A percentile compares a stretch with the other conserved stretches of the same genome.
These are phyloP conservation scores for Bjerkandera adusta DNA, from an alignment of 1,284 basidiomycete species.

Conservation along the genomic window DNA sequence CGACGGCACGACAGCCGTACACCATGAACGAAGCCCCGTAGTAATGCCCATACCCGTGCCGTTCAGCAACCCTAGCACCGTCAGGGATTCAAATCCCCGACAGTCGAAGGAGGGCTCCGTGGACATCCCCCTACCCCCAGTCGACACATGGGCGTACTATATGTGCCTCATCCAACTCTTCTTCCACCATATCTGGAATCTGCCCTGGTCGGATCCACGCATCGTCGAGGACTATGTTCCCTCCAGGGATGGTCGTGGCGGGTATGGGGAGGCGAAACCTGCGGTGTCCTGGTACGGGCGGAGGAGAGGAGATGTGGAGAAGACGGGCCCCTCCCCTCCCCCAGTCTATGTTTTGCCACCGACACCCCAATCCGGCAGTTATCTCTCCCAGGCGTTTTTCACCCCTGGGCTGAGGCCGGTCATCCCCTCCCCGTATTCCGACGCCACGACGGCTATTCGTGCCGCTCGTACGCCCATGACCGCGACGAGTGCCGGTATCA, in stretches of 20 bases:
- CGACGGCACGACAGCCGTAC: slow-evolving; percentile 4
- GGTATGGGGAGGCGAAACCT: slow-evolving; percentile 7
- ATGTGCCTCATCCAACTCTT: slow-evolving; percentile 9
- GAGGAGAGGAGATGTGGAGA: slow-evolving; percentile 8
- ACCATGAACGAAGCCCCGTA: background rate
- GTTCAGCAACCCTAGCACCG: no score
- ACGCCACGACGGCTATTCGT: slow-evolving; percentile 14
- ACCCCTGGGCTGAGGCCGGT: background rate
- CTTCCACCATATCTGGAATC: slow-evolving; percentile 2
- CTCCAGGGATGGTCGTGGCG: slow-evolving; percentile 9
- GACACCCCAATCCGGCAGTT: slow-evolving; percentile 7
- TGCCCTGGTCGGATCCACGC: slow-evolving; percentile 12
- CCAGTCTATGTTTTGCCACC: slow-evolving; percentile 10
- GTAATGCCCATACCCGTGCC: slow-evolving; percentile 2
- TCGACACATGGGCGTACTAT: slow-evolving; percentile 16
- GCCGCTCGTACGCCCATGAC: slow-evolving; percentile 12
- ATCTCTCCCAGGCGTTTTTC: background rate
- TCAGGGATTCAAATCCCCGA: slow-evolving; percentile 4
- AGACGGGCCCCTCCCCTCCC: slow-evolving; percentile 6
- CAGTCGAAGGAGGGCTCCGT: slow-evolving; percentile 6
- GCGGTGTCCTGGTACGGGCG: slow-evolving; percentile 11
- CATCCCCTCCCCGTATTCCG: slow-evolving; percentile 7
- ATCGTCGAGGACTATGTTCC: slow-evolving; percentile 15
- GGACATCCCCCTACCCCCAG: slow-evolving; percentile 8
- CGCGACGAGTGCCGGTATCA: slow-evolving; percentile 8